Base-by-base conservation (phyloP, 805 yeast genomes). In the Lipomyces kockii region DNA sequence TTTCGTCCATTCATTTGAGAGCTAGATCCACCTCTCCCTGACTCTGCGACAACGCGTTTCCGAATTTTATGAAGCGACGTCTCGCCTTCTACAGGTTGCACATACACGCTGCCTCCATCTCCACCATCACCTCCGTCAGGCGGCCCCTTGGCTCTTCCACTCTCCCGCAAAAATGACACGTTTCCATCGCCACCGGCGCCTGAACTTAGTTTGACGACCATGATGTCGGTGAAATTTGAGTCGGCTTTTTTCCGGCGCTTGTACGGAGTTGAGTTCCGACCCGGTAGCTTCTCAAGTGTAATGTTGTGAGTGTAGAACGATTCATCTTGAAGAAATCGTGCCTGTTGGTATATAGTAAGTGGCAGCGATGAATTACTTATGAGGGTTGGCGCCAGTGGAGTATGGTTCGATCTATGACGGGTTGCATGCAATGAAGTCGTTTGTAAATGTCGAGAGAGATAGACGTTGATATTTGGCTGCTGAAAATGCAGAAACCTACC, bases 61-160 rank as follows among this genome's bases (percentile, higher is more conserved):
- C 84, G 84, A 35, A 94, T 74, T 67, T 87, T 86, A 73, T 91
- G 92, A 66, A 95, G 78, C 3, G 95, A 88, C 49, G 87, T 85
- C 55, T 90, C 73, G 27, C 90, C 90, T 60, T 86, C 86, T 1
- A 88, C 87, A 2, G 97, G 97, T 75, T 89, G 91, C 1, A 95
- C 86, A 76, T 89, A 94, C 2, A 95, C 84, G 62, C 88, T 83
- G 2, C 99, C 99, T 27, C 99, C 99, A 68, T 83, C 80, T 3
- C 98, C 99, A 37, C 99, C 99, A 79, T 95, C 98, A 9, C 99
- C 99, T n/a, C 99, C 99, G 78, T 93, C 97, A 0, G 99, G 97
- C 0, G 99, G 98, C 0, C 99, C 99, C 22, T 84, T 83, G 0
- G 97, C 83, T 55, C 91, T 80, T 53, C 92, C 91, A 2, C 97